These are phyloP conservation scores for Aspergillus melleus DNA, from an alignment of 2,329 filamentous ascomycete species.

Conservation along the genomic window DNA sequence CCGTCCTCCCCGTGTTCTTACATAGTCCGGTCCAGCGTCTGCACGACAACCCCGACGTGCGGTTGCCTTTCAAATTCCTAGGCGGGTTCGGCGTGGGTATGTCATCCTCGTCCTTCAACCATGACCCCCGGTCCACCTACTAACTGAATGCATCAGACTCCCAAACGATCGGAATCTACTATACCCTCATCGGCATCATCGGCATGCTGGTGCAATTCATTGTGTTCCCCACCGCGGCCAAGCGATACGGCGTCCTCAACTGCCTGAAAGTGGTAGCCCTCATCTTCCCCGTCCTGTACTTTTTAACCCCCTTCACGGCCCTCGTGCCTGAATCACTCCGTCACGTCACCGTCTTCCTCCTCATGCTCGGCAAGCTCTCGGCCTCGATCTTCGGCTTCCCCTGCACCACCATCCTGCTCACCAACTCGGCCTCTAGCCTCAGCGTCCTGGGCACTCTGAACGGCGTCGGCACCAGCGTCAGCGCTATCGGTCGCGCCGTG, in stretches of 20 bases:
- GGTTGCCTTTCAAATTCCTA: constrained; percentile 76
- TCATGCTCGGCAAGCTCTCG: constrained; percentile 74
- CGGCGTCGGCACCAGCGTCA: constrained; percentile 81
- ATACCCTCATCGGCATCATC: constrained; percentile 76
- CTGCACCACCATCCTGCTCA: constrained; percentile 84
- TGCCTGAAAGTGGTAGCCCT: constrained; percentile 70
- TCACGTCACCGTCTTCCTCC: constrained; percentile 59
- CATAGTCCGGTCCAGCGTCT: constrained; percentile 66
- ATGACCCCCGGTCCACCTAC: not conserved
- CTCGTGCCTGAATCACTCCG: constrained; percentile 58
- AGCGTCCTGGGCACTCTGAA: constrained; percentile 83
- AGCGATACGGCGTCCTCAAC: constrained; percentile 69
- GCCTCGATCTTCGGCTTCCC: constrained; percentile 84
- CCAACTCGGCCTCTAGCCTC: constrained; percentile 77
- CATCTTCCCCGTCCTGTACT: constrained; percentile 72
- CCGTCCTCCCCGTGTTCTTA: constrained; percentile 84
- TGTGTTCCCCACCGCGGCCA: constrained; percentile 74
- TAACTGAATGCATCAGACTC: constrained; percentile 51
- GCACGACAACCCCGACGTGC: constrained; percentile 56
- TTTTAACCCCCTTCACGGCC: constrained; percentile 78
- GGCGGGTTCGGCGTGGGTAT: constrained; percentile 72
- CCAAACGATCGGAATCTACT: constrained; percentile 77
- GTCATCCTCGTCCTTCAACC: not conserved
- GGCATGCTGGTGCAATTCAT: constrained; percentile 85
- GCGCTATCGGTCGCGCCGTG: constrained; percentile 73